Evolutionary conservation across 2,329 filamentous ascomycete genomes (phyloP).

Genomic region (Beauveria bassiana): DNA sequence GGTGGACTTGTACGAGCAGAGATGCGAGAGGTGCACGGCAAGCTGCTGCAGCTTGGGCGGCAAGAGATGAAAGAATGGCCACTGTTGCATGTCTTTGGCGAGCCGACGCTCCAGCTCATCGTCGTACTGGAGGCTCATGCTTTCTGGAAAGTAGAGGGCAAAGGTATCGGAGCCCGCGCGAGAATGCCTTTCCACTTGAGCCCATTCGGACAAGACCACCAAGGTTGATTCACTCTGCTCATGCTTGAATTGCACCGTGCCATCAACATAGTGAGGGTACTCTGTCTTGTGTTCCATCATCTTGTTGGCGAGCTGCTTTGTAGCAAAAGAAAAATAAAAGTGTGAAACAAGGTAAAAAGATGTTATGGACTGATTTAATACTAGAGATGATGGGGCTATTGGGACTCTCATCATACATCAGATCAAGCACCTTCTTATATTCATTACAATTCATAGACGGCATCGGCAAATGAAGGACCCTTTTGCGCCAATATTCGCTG

Average conservation of each 20-base stretch:
- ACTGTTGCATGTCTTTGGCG: not conserved
- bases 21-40: not conserved
- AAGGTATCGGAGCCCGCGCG: not conserved
- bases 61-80: slow-evolving; percentile 31
- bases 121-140: not conserved
- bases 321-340: not conserved
- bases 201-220: not conserved
- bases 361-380: not conserved
- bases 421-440: not conserved
- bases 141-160: not conserved
- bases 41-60: slow-evolving; percentile 18
- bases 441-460: too few species aligned
- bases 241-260: not conserved
- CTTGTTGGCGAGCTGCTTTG: not conserved
- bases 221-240: not conserved
- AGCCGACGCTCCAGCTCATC: not conserved
- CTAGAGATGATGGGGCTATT: too few species aligned
- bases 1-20: not conserved
- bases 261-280: not conserved
- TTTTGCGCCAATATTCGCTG: too few species aligned
- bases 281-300: not conserved
- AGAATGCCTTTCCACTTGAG: not conserved
- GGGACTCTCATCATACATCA: not conserved
- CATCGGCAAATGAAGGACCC: too few species aligned
- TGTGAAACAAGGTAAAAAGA: too few species aligned